These are phyloP conservation scores for Cephalotrichum gorgonifer DNA, from an alignment of 2,329 filamentous ascomycete genomes.

Conservation along the genomic window DNA sequence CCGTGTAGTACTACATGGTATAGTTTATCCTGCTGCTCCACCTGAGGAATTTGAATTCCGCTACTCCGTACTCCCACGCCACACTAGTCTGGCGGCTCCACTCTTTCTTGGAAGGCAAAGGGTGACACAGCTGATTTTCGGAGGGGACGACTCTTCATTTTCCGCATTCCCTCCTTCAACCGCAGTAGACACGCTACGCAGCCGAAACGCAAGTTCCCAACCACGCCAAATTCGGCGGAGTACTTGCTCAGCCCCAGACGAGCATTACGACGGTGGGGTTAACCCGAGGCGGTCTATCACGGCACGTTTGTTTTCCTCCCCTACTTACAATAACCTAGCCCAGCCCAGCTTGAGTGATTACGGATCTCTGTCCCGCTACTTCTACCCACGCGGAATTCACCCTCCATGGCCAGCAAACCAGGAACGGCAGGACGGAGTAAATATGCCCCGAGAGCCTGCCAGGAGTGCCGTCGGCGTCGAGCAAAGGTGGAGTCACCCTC, in stretches of 20 bases:
- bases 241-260: too few relatives aligned
- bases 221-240: too few relatives aligned
- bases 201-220: too few relatives aligned
- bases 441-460: conserved; percentile 19
- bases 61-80: not conserved
- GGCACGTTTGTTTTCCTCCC: too few relatives aligned
- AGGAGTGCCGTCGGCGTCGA: conserved; percentile 23
- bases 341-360: not conserved
- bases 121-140: too few relatives aligned
- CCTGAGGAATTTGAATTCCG: not conserved
- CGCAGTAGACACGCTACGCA: too few relatives aligned
- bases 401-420: not conserved
- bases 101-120: not conserved
- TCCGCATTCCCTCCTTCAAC: too few relatives aligned
- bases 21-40: not conserved
- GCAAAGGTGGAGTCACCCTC: conserved; percentile 17
- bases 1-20: not conserved
- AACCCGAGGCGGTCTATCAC: too few relatives aligned
- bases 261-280: too few relatives aligned
- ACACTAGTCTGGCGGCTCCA: too few relatives aligned
- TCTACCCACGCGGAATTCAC: not conserved
- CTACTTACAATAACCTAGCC: too few relatives aligned
- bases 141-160: too few relatives aligned
- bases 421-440: conserved; percentile 1
- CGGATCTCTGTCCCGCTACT: not conserved